Base-by-base conservation (phyloP, 257 asterid species). In the Mitragyna speciosa region DNA sequence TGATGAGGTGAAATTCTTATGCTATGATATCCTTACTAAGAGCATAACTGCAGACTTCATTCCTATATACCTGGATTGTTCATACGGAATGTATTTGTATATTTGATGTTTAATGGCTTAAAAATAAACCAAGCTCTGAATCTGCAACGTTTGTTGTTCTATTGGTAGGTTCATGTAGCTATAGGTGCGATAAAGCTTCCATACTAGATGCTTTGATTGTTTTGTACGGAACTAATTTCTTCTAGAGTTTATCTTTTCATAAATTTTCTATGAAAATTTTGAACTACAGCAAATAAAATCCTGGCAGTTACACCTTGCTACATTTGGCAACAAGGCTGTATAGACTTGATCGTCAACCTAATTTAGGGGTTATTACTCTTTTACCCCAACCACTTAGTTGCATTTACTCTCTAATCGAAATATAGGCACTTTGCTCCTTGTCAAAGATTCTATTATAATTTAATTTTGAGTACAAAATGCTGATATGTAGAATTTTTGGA, bases 1-100 rank as follows among this genome's bases (percentile, higher is more conserved):
- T 87, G 69, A 90, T 95, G 99, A 92, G 99, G 99, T 93, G 83
- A 87, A 70, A 43, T 56, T 47, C n/a, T 73, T 14, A 39, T 16
- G 48, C 81, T 33, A 8, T n/a, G 24, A 61, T 72, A 79, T n/a
- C 49, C 65, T 17, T 12, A 36, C 19, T 70, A 36, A 26, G 17
- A 28, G 30, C 19, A 43, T 31, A 52, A 31, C 49, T 30, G 66
- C 20, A 73, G 20, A 54, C 58, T 54, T 54, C 68, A 74, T 54
- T 54, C 12, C 33, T 8, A 30, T 47, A 19, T 14, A 56, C 10
- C 14, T 47, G 10, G 28, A 36, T 68, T 33, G 19, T 68, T 33
- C 41, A 49, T 41, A 41, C 47, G 16, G 10, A 41, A 31, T 12
- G 10, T 12, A 43, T 41, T 59, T 33, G 20, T 54, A 22, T 30